Percentiles rank a stretch among this genome's conserved stretches.
phyloP scores from a whole-genome alignment of 192 early-diverging fungal genomes.

The Podila epicladia region DNA sequence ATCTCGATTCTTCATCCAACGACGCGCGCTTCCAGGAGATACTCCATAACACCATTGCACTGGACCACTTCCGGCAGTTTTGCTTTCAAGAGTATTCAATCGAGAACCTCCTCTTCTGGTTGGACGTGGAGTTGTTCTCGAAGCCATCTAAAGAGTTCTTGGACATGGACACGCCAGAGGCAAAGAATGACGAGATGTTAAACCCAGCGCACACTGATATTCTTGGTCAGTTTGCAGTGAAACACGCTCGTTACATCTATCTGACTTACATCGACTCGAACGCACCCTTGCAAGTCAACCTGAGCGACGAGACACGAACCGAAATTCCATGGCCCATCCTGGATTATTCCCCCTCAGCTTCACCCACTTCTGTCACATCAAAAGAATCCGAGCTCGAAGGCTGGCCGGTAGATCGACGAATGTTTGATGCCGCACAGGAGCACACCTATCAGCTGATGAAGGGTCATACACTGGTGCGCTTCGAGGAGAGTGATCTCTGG shows the following conservation, averaged over 20 bases:
- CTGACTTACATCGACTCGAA: constrained; percentile 74
- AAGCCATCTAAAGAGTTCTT: constrained; percentile 21
- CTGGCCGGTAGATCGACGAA: constrained; percentile 62
- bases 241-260: constrained; percentile 77
- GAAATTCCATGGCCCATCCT: constrained; percentile 79
- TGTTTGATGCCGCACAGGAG: constrained; percentile 87
- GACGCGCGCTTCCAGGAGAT: constrained; percentile 54
- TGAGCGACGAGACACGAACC: constrained; percentile 72
- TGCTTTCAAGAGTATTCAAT: constrained; percentile 78
- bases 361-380: neutral
- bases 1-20: constrained; percentile 37
- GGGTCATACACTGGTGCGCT: constrained; percentile 76
- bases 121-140: constrained; percentile 84
- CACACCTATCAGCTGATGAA: constrained; percentile 81
- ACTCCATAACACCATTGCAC: constrained; percentile 53
- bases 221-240: constrained; percentile 33
- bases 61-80: constrained; percentile 64
- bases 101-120: constrained; percentile 84
- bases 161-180: constrained; percentile 5
- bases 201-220: neutral
- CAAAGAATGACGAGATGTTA: neutral
- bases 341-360: constrained; percentile 37
- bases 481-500: constrained; percentile 68
- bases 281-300: constrained; percentile 78
- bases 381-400: constrained; percentile 2